Base-by-base conservation (phyloP, 164 flowering plant genomes). In the Amborella trichopoda region DNA sequence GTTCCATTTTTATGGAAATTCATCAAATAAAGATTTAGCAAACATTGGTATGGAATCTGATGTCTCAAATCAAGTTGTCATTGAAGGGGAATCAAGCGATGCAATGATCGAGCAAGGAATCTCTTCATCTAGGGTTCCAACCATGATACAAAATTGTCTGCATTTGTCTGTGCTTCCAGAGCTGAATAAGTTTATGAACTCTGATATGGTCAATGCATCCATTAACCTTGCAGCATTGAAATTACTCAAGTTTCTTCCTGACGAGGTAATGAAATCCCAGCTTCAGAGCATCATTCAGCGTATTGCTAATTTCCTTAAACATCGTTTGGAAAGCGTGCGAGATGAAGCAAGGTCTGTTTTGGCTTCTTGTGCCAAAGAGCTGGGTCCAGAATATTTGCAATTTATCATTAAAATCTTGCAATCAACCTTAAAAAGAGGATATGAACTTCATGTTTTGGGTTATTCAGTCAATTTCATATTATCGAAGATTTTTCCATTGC, bases 301-400 rank as follows among this genome's bases (percentile, higher is more conserved):
- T 9, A 70, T 88, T 48, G 68, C 74, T 41, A 93, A 84, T 52
- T 81, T 78, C 59, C 61, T 93, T 23, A 93, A 76, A 62, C 74
- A 61, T 54, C 90, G 84, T 18, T 10, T 72, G 43, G 91, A 78
- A 44, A 80, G 91, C 40, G 53, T 71, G 21, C 94, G 99, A n/a
- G 94, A 88, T 54, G 94, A 85, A 50, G 95, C 99, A 3, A 74
- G 99, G 55, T 68, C 72, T 59, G 96, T 87, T 52, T 67, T 93
- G 72, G 78, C 82, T 63, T 83, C 79, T 39, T 82, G 94, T 71
- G 62, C 71, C 62, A 85, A 79, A 65, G 96, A 74, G 61, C 87
- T 93, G 25, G 96, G 99, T 24, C 26, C 71, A 63, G 78, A 76
- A 52, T 80, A 70, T 73, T 62, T 93, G 67, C 81, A 74, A 28